Evolutionary conservation across 1,284 basidiomycete genomes (phyloP), one percentile per base, ranked within the genome.

Genomic region (Amylostereum areolatum): DNA sequence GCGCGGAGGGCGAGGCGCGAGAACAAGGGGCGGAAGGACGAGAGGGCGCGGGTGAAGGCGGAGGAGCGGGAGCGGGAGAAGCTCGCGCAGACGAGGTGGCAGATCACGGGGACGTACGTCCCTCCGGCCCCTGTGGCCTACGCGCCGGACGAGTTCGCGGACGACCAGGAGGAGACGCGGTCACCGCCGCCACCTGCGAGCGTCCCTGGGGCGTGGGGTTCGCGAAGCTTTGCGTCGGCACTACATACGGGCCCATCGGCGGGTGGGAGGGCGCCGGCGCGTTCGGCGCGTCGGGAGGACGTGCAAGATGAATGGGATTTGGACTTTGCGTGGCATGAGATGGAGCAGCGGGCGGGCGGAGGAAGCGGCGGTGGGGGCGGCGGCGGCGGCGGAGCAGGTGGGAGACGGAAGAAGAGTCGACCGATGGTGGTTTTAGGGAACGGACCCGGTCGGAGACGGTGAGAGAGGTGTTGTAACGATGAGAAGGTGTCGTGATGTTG

Each of bases 1-100:
- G 78, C 81, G 62, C 81, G 93, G n/a, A 74, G 82, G 1, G 64
- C 76, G n/a, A 78, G 85, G 55, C 75, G 92, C 50, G 81, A 82
- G 61, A 91, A 93, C 64, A 87, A 87, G 64, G 81, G 74, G 36
- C 75, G 77, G 62, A 88, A 85, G 61, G 94, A 97, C 62, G 92
- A 96, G 60, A 77, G 83, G 39, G 92, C 92, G 1, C 83, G 83
- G 47, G 71, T 71, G 0, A 73, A 80, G 12, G 89, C 87, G n/a
- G 92, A 96, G 64, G 88, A 90, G 64, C 75, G 74, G 51, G 87
- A 89, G 65, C 74, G 73, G 59, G 67, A 77, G 56, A 73, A 71
- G 50, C 53, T 70, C 45, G 58, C 58, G 40, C 52, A 59, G 39
- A 60, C 59, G 53, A 49, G 49, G 46, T 57, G 45, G 37, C 54